Evolutionary conservation across 2,329 filamentous ascomycete genomes (phyloP).

Genomic region (Hortaea werneckii): DNA sequence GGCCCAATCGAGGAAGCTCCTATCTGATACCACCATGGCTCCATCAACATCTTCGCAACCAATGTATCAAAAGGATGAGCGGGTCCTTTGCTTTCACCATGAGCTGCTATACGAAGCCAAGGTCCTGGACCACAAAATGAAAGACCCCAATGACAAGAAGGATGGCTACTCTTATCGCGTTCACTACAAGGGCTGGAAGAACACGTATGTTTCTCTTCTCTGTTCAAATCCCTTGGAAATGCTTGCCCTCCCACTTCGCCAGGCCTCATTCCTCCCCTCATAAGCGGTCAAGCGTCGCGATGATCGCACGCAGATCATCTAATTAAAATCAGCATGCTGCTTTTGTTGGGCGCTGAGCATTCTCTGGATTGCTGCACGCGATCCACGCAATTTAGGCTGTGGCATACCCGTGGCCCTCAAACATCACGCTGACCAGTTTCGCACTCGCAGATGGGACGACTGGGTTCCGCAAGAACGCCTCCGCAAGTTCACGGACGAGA

Average conservation of each 20-base stretch:
- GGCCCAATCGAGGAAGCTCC: too few relatives aligned
- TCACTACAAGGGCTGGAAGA: constrained; percentile 99
- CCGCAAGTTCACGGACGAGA: constrained; percentile 88
- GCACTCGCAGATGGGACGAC: constrained; percentile 72
- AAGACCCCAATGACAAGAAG: constrained; percentile 55
- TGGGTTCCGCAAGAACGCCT: constrained; percentile 93
- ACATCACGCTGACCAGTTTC: constrained; percentile 4
- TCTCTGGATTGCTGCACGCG: too few relatives aligned
- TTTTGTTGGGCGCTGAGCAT: too few relatives aligned
- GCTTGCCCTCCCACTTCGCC: not conserved
- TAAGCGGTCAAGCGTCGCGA: not conserved
- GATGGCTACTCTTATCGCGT: constrained; percentile 79
- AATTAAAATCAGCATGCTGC: not conserved
- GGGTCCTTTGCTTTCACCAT: constrained; percentile 92
- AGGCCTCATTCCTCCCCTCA: not conserved
- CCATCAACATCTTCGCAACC: constrained; percentile 40
- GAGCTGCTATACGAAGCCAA: constrained; percentile 97
- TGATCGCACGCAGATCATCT: not conserved
- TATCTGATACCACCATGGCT: constrained; percentile 44
- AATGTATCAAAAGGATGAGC: constrained; percentile 68
- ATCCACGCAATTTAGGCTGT: too few relatives aligned
- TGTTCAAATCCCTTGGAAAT: not conserved
- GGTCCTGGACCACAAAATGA: constrained; percentile 65
- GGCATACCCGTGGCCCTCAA: too few relatives aligned
- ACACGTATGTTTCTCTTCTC: constrained; percentile 53